Percentiles rank a stretch among this genome's conserved stretches.
Conservation (phyloP, 164 flowering plant species). For the Vitis cinerea region DNA sequence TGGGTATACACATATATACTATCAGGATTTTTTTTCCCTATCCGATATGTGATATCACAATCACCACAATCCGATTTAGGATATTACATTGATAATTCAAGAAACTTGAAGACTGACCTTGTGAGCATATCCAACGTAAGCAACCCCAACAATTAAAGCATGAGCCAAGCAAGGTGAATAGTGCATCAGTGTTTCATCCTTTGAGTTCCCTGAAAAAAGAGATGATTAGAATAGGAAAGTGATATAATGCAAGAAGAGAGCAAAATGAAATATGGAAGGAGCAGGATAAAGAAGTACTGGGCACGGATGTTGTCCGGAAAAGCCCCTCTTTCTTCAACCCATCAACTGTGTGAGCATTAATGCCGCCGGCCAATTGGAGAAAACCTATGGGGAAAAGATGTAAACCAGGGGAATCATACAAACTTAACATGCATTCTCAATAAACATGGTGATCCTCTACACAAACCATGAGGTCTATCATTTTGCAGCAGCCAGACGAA, state of each 20-base stretch:
- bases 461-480: slow-evolving; percentile 63
- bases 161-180: slow-evolving; percentile 9
- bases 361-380: slow-evolving; percentile 91
- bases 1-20: no score
- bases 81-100: no score
- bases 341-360: slow-evolving; percentile 72
- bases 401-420: not conserved
- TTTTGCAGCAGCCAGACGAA: slow-evolving; percentile 42
- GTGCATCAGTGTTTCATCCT: slow-evolving; percentile 4
- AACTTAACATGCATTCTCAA: not conserved
- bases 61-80: no score
- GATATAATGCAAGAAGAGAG: not conserved
- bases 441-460: not conserved
- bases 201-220: slow-evolving; percentile 18
- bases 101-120: slow-evolving; percentile 41
- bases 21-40: no score
- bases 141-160: slow-evolving; percentile 69
- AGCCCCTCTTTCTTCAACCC: slow-evolving; percentile 60
- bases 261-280: not conserved
- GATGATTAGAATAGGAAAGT: not conserved
- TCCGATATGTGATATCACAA: no score
- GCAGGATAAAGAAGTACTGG: slow-evolving; percentile 20
- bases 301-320: slow-evolving; percentile 36
- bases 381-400: slow-evolving; percentile 47
- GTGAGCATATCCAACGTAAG: slow-evolving; percentile 87